Conservation (phyloP, 306 rosid genomes). For the Cercis canadensis region DNA sequence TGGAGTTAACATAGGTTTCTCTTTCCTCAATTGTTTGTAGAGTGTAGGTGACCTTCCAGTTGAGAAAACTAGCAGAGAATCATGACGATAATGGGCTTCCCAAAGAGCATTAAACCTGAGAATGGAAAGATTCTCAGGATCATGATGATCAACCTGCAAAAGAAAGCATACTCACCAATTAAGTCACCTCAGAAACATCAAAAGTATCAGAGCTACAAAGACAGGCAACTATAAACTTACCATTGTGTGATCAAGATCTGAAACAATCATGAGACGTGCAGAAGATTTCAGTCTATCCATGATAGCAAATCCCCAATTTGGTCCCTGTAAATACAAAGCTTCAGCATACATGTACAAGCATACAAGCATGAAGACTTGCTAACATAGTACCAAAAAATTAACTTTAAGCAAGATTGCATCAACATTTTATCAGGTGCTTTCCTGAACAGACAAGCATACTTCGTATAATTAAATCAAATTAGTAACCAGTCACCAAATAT, state of each 20-base stretch:
- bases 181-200: slow-evolving; percentile 36
- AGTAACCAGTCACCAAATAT: no score
- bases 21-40: slow-evolving; percentile 84
- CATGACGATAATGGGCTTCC: slow-evolving; percentile 85
- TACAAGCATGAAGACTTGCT: not conserved
- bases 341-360: not conserved
- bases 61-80: slow-evolving; percentile 90
- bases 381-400: not conserved
- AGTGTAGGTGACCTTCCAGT: slow-evolving; percentile 93
- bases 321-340: slow-evolving; percentile 41
- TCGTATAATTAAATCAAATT: no score
- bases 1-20: slow-evolving; percentile 96
- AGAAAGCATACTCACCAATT: slow-evolving; percentile 24
- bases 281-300: slow-evolving; percentile 72
- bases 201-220: not conserved
- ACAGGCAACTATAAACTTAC: slow-evolving; percentile 43
- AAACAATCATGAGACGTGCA: slow-evolving; percentile 88
- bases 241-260: slow-evolving; percentile 99
- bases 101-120: slow-evolving; percentile 88
- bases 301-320: slow-evolving; percentile 38
- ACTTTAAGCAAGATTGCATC: not conserved
- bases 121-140: slow-evolving; percentile 76
- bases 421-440: not conserved
- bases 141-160: slow-evolving; percentile 96
- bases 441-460: not conserved